Base-by-base conservation (phyloP, 2,329 filamentous ascomycete species). In the Penicillium corylophilum region DNA sequence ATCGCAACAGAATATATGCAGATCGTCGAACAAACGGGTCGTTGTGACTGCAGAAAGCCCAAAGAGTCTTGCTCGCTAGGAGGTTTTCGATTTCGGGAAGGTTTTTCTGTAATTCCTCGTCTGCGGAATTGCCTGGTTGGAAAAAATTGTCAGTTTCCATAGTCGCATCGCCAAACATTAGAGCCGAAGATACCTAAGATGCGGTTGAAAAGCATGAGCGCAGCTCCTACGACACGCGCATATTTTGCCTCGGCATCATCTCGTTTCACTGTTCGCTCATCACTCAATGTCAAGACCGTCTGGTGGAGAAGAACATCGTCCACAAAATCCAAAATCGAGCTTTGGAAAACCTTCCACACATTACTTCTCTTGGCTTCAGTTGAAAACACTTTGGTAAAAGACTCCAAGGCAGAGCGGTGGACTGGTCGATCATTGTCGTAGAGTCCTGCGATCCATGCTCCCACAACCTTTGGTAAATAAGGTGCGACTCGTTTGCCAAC, bases 161-260 rank as follows among this genome's bases (percentile, higher is more conserved):
- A 60, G 44, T 16, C 16, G 23, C 31, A 6, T 36, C 15, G n/a
- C n/a, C 6, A 33, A 28, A 22, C 31, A 39, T 20, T 26, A 41
- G 22, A 2, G 9, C 15, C 6, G 16, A 45, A 46, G 67, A 56
- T 64, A 77, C 74, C 67, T 54, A 87, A 61, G 24, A 87, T 70
- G 49, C 79, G 78, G 15, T 77, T 77, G 18, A 86, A 73, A 15
- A 84, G 71, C 23, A 79, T 69, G 23, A 85, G 71, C 47, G 79
- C 82, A 7, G 82, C 82, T 1, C 81, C 79, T n/a, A 83, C 78
- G 4, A 96, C 91, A 42, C 94, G 82, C 54, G 85, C 83, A 73
- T 95, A 94, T 63, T 96, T 96, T 16, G 88, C 83, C 59, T 91
- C 83, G 4, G 90, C 86, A 68, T 99, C 94, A 60, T 97, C 93